These are phyloP conservation scores for Fusarium bulbicola DNA, from an alignment of 2,329 filamentous ascomycete genomes.

Conservation along the genomic window DNA sequence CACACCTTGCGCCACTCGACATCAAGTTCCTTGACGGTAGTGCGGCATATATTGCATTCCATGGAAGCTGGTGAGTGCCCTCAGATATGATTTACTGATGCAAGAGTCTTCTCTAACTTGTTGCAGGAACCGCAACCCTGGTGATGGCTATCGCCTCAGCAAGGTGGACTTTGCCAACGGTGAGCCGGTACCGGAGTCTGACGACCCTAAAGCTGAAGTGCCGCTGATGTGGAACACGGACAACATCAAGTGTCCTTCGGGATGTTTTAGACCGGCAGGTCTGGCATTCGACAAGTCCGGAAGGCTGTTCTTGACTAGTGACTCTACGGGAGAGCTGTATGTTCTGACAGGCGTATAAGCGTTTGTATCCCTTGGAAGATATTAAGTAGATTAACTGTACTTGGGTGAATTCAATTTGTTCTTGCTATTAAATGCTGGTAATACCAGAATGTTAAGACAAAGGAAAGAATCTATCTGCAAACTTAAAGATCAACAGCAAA, in stretches of 20 bases:
- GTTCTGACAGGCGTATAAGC: background rate
- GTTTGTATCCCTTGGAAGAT: accelerated
- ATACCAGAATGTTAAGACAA: accelerated
- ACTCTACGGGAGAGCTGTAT: constrained; percentile 4
- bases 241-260: background rate
- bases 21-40: constrained; percentile 3
- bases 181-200: background rate
- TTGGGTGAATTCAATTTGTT: background rate
- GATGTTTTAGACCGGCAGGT: background rate
- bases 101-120: accelerated
- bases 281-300: background rate
- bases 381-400: accelerated
- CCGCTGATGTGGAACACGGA: constrained; percentile 8
- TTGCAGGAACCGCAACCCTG: constrained; percentile 2
- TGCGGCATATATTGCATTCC: constrained; percentile 3
- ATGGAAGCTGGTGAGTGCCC: background rate
- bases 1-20: constrained; percentile 3
- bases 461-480: no score
- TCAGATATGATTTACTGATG: accelerated
- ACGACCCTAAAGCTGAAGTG: background rate
- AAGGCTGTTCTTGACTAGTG: constrained; percentile 5
- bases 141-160: constrained; percentile 6
- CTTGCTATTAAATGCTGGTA: accelerated
- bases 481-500: background rate
- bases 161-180: constrained; percentile 3